Evolutionary conservation across 208 protist genomes (phyloP).

Genomic region (Herpetomonas tarakana): DNA sequence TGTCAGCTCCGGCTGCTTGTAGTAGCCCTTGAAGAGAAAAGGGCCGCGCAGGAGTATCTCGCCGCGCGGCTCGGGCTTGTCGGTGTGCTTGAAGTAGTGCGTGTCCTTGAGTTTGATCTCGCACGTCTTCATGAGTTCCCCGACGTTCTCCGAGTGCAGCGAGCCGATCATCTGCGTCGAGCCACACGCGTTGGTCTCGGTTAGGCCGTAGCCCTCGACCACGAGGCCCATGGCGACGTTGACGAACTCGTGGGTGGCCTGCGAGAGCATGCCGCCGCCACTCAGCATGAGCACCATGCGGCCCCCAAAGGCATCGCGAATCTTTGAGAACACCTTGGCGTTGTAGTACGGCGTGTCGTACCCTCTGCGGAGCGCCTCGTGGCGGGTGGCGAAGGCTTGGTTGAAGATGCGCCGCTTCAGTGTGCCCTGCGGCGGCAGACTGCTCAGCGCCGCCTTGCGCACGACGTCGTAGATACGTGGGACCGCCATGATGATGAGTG

Average conservation of each 20-base stretch:
- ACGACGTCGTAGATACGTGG: slow-evolving; percentile 85
- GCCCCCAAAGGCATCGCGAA: slow-evolving; percentile 63
- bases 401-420: slow-evolving; percentile 77
- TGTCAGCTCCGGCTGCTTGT: slow-evolving; percentile 83
- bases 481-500: slow-evolving; percentile 71
- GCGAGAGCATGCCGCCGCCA: slow-evolving; percentile 74
- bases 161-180: slow-evolving; percentile 58
- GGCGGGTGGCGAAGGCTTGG: slow-evolving; percentile 45
- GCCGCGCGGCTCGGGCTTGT: slow-evolving; percentile 63
- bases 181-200: slow-evolving; percentile 71
- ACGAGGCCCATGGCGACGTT: slow-evolving; percentile 78
- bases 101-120: slow-evolving; percentile 92
- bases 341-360: slow-evolving; percentile 82
- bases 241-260: slow-evolving; percentile 77
- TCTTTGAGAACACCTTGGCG: slow-evolving; percentile 62
- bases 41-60: slow-evolving; percentile 81
- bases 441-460: slow-evolving; percentile 67
- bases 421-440: slow-evolving; percentile 43
- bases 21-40: slow-evolving; percentile 84
- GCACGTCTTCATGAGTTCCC: slow-evolving; percentile 49
- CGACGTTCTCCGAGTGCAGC: slow-evolving; percentile 63
- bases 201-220: slow-evolving; percentile 86
- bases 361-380: slow-evolving; percentile 57
- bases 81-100: slow-evolving; percentile 70
- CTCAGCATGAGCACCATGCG: slow-evolving; percentile 60